Evolutionary conservation across 192 early-diverging fungal species (phyloP).

Genomic region (Podila minutissima): DNA sequence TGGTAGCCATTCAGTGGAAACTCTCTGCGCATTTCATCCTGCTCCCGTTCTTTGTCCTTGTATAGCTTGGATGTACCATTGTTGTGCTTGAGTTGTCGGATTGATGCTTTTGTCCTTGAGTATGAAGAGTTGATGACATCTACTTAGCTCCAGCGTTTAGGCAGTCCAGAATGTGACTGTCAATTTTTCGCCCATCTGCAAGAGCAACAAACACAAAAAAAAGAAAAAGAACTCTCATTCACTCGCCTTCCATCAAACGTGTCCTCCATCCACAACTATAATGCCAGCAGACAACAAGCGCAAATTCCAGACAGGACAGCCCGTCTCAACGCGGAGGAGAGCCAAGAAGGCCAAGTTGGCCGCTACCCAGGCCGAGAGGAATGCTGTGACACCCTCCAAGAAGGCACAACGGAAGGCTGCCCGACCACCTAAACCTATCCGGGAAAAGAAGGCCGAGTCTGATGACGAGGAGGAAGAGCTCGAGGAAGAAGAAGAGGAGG

Average conservation of each 20-base stretch:
- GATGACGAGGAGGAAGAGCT: constrained; percentile 6
- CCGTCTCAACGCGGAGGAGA: constrained; percentile 38
- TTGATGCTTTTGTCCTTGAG: neutral
- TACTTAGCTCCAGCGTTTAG: neutral
- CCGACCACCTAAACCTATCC: constrained; percentile 12
- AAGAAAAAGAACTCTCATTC: constrained; percentile 7
- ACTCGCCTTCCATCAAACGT: neutral
- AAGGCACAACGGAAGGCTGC: constrained; percentile 28
- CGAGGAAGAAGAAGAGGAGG: constrained; percentile 5
- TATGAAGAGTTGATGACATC: neutral
- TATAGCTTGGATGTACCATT: too few relatives aligned
- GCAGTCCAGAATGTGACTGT: neutral
- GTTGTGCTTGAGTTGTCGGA: too few relatives aligned
- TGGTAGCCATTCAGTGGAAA: too few relatives aligned
- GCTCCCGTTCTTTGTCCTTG: neutral
- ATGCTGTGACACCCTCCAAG: constrained; percentile 30
- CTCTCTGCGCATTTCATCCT: neutral
- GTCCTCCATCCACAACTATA: neutral
- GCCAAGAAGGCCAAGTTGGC: constrained; percentile 44
- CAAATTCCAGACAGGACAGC: constrained; percentile 47
- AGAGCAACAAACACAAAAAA: neutral
- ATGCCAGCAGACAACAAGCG: constrained; percentile 30
- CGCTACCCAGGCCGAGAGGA: constrained; percentile 7
- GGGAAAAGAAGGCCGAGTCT: constrained; percentile 1
- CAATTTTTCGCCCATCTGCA: neutral